Percentiles rank a stretch among this genome's conserved stretches.
phyloP scores from a whole-genome alignment of 2,329 filamentous ascomycete genomes.

The Aspergillus sp. region DNA sequence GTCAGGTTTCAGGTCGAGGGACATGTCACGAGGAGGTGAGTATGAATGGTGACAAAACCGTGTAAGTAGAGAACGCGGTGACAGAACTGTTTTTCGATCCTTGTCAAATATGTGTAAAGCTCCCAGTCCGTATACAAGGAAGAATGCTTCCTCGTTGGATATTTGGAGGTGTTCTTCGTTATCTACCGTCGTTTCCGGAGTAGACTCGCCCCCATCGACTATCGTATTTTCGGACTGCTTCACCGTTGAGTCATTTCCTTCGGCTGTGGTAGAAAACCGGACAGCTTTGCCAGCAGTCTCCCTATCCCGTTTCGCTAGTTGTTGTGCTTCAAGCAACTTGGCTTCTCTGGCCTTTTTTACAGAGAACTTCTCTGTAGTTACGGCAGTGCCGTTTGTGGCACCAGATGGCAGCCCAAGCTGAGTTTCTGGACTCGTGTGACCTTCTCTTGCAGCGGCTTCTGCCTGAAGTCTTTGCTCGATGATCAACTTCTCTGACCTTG shows the following conservation, averaged over 20 bases:
- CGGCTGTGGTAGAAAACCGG: constrained; percentile 67
- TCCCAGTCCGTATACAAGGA: constrained; percentile 78
- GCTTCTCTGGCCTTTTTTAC: constrained; percentile 35
- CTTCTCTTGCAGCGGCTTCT: constrained; percentile 45
- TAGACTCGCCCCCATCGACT: constrained; percentile 14
- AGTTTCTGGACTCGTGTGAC: constrained; percentile 13
- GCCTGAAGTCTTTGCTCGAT: constrained; percentile 69
- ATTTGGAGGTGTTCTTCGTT: constrained; percentile 88
- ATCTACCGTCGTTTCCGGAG: constrained; percentile 30
- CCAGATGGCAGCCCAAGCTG: constrained; percentile 14
- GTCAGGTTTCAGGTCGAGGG: constrained; percentile 62
- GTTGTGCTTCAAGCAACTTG: constrained; percentile 23
- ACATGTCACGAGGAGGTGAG: constrained; percentile 57
- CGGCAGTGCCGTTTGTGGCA: constrained; percentile 17
- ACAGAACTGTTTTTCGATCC: constrained; percentile 42
- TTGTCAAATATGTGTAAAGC: constrained; percentile 60
- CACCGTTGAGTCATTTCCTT: constrained; percentile 59
- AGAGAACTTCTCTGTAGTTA: constrained; percentile 32
- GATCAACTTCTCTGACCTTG: constrained; percentile 79
- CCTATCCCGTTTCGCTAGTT: constrained; percentile 16
- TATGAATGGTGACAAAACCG: constrained; percentile 70
- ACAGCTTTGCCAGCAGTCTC: constrained; percentile 57
- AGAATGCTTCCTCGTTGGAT: constrained; percentile 87
- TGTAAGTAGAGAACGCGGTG: constrained; percentile 59
- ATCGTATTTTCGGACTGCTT: constrained; percentile 15